Conservation (phyloP, 257 asterid genomes). For the Parsonsia alboflavescens region DNA sequence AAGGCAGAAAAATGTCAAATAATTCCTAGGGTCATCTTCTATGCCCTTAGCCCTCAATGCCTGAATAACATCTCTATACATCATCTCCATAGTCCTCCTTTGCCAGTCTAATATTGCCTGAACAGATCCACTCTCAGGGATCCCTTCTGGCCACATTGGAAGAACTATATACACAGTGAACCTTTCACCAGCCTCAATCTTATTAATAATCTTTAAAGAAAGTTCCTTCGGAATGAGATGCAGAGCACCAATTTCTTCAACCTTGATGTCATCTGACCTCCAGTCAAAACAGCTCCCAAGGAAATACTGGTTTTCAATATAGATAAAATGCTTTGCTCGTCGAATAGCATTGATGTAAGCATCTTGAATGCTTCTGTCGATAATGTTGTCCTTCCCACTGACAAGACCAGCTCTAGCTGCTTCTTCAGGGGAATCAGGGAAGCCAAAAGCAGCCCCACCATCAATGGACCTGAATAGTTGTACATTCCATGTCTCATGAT, state of each 20-base stretch:
- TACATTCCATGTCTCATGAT: constrained; percentile 73
- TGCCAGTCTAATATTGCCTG: constrained; percentile 92
- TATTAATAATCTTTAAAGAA: constrained; percentile 65
- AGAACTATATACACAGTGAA: constrained; percentile 61
- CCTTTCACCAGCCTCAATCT: constrained; percentile 81
- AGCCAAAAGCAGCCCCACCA: constrained; percentile 91
- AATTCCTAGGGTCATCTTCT: constrained; percentile 68
- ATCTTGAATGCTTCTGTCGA: constrained; percentile 82
- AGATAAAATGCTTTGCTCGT: constrained; percentile 70
- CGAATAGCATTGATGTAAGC: constrained; percentile 84
- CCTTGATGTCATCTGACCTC: constrained; percentile 48
- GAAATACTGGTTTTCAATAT: constrained; percentile 80
- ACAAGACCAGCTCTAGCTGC: constrained; percentile 73
- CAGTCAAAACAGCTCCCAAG: constrained; percentile 74
- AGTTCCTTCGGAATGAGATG: constrained; percentile 79
- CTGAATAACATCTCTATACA: constrained; percentile 62
- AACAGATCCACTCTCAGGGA: constrained; percentile 84
- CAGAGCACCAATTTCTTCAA: constrained; percentile 69
- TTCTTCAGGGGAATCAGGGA: constrained; percentile 72
- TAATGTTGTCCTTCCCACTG: constrained; percentile 74
- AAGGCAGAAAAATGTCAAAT: constrained; percentile 74
- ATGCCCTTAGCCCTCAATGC: constrained; percentile 60
- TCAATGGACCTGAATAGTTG: constrained; percentile 82
- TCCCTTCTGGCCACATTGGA: constrained; percentile 96
- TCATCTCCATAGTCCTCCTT: constrained; percentile 75